A percentile compares a stretch with the other conserved stretches of the same genome.
Conservation (phyloP, 2,329 filamentous ascomycete species). For the Fusarium liriodendri region DNA sequence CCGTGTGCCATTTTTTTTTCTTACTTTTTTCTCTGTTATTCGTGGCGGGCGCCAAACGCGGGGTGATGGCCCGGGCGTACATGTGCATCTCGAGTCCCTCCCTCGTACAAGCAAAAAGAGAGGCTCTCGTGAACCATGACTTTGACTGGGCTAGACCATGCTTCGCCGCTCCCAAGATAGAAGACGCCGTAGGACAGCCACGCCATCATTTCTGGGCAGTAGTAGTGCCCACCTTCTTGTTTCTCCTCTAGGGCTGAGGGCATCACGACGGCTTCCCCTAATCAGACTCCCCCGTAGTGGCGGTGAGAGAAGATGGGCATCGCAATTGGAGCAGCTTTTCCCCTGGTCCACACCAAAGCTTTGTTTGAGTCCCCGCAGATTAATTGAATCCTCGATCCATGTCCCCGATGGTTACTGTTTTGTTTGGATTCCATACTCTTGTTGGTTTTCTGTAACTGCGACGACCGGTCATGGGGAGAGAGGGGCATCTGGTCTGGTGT, state of each 20-base stretch:
- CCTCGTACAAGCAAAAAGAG: not conserved
- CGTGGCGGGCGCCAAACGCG: slow-evolving; percentile 43
- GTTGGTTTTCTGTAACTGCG: slow-evolving; percentile 32
- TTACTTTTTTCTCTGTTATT: slow-evolving; percentile 9
- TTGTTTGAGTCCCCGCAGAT: slow-evolving; percentile 24
- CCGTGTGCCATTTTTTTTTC: slow-evolving; percentile 25
- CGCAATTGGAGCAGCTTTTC: not conserved
- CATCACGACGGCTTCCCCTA: slow-evolving; percentile 32
- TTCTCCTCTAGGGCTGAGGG: slow-evolving; percentile 28
- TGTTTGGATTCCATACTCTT: slow-evolving; percentile 20
- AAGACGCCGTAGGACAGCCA: slow-evolving; percentile 25
- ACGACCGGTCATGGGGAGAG: slow-evolving; percentile 18
- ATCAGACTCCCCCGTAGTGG: slow-evolving; percentile 10
- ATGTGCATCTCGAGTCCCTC: slow-evolving; percentile 4
- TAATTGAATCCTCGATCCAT: slow-evolving; percentile 10
- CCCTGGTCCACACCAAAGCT: slow-evolving; percentile 8
- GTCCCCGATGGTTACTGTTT: slow-evolving; percentile 16
- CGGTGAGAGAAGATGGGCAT: slow-evolving; percentile 27
- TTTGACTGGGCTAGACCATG: not conserved
- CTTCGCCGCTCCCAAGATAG: slow-evolving; percentile 39
- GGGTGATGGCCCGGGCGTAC: slow-evolving; percentile 27
- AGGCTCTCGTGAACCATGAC: not conserved
- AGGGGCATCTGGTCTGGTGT: slow-evolving; percentile 10
- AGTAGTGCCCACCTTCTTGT: not conserved
- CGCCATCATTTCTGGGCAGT: slow-evolving; percentile 11